Evolutionary conservation across 768 basidiomycete genomes (phyloP).

Genomic region (Russula compacta): DNA sequence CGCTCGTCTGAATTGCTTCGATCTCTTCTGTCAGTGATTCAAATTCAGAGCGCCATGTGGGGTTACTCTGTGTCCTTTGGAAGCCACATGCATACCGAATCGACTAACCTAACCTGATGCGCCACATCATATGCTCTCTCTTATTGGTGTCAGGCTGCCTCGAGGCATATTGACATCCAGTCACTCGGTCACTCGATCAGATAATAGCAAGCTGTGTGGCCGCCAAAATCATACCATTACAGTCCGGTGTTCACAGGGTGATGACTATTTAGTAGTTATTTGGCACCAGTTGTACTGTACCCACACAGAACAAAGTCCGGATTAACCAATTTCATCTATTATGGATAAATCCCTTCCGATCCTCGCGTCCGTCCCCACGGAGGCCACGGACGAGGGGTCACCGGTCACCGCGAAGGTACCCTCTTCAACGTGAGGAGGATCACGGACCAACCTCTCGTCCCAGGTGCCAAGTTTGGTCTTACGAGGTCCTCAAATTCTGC

Average conservation of each 20-base stretch:
- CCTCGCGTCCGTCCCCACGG: slow-evolving; percentile 2
- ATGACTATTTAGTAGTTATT: not conserved
- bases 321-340: not conserved
- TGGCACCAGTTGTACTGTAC: not conserved
- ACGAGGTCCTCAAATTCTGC: not conserved
- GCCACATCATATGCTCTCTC: slow-evolving; percentile 14
- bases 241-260: not conserved
- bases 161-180: not conserved
- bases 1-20: not conserved
- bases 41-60: not conserved
- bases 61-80: slow-evolving; percentile 2
- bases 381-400: slow-evolving; percentile 5
- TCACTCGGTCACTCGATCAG: not conserved
- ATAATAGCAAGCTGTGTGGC: not conserved
- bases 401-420: slow-evolving; percentile 1
- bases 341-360: slow-evolving; percentile 9
- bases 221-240: not conserved
- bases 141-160: not conserved
- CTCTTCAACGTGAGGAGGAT: not conserved
- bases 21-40: not conserved
- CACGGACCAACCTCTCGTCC: not conserved
- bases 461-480: not conserved
- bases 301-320: not conserved
- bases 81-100: slow-evolving; percentile 1
- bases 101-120: not conserved